Evolutionary conservation across 306 rosid species (phyloP).

Genomic region (Cotoneaster glaucophyllus): DNA sequence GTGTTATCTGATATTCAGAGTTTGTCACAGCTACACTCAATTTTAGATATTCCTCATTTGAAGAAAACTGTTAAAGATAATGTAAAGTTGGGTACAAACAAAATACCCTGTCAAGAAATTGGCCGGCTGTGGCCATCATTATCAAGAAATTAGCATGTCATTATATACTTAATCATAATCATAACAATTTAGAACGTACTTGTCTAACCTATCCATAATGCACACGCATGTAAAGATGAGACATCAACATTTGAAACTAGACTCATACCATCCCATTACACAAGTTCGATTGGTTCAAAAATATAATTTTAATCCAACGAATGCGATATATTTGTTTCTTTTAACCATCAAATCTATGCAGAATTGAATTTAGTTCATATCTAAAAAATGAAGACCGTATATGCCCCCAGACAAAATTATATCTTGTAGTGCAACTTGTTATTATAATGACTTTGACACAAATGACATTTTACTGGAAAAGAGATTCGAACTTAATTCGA

Average conservation of each 20-base stretch:
- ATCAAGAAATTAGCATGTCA: neutral
- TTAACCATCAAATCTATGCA: neutral
- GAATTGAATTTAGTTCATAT: no score
- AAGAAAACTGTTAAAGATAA: neutral
- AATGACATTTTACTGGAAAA: neutral
- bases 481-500: neutral
- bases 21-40: no score
- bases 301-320: neutral
- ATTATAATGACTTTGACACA: no score
- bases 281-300: neutral
- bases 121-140: neutral
- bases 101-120: neutral
- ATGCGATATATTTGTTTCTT: neutral
- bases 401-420: neutral
- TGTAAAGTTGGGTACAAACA: neutral
- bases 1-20: neutral
- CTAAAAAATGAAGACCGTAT: neutral
- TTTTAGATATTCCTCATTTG: neutral
- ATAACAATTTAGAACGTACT: neutral
- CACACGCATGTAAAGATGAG: neutral
- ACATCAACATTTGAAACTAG: neutral
- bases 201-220: neutral
- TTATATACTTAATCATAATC: neutral
- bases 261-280: neutral
- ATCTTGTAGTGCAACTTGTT: neutral